phyloP scores from a whole-genome alignment of 345 rosid species.

The Lepidium sativum region DNA sequence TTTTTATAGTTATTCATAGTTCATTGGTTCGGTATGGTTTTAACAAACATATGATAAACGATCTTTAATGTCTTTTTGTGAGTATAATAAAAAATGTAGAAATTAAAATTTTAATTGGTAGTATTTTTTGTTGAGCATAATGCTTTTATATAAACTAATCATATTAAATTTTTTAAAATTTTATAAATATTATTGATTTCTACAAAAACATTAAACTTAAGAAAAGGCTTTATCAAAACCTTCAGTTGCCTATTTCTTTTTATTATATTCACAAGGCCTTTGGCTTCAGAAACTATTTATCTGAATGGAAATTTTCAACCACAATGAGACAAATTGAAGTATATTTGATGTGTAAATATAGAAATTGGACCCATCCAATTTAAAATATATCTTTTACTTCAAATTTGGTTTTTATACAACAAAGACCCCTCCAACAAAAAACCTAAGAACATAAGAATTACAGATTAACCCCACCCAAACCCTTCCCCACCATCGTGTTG shows the following conservation, averaged over 20 bases:
- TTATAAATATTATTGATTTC: no score
- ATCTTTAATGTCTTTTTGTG: not conserved
- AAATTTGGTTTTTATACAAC: conserved; percentile 14
- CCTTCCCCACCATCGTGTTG: conserved; percentile 4
- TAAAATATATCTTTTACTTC: not conserved
- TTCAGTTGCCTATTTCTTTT: no score
- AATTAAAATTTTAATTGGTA: no score
- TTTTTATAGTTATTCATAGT: no score
- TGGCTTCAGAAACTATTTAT: not conserved
- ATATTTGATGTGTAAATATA: conserved; percentile 20
- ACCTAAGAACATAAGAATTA: conserved; percentile 8
- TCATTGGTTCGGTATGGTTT: no score
- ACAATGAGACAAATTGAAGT: conserved; percentile 21
- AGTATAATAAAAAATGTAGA: not conserved
- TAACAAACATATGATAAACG: not conserved
- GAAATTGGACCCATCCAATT: conserved; percentile 9
- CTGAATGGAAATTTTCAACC: not conserved
- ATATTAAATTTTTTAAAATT: no score
- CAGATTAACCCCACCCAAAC: conserved; percentile 10
- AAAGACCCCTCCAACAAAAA: conserved; percentile 3
- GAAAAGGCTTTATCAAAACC: no score
- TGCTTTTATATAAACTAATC: no score
- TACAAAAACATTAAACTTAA: no score
- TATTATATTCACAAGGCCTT: no score
- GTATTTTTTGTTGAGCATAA: no score